These are phyloP conservation scores for Tagetes erecta DNA, from an alignment of 129 eudicot species.

Conservation along the genomic window DNA sequence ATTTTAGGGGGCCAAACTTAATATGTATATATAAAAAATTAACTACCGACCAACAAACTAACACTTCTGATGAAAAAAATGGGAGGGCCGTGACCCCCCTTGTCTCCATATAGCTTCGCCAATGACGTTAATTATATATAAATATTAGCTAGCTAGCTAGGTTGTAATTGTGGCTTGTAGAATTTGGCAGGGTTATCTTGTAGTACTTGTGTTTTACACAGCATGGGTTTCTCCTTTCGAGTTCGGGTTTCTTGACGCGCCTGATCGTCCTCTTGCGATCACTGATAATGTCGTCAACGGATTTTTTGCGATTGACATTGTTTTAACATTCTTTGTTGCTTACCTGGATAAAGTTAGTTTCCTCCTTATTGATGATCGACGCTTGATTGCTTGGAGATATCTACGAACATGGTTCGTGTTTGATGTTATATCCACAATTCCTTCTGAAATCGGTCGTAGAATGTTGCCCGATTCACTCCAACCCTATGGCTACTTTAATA, in stretches of 20 bases:
- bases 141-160: neutral
- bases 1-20: too few relatives aligned
- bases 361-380: constrained; percentile 47
- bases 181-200: constrained; percentile 51
- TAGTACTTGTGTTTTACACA: constrained; percentile 47
- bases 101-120: too few relatives aligned
- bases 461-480: constrained; percentile 47
- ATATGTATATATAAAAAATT: too few relatives aligned
- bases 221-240: constrained; percentile 64
- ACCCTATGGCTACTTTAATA: constrained; percentile 59
- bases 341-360: constrained; percentile 41
- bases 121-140: too few relatives aligned
- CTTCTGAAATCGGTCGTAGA: constrained; percentile 57
- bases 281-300: constrained; percentile 45
- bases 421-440: constrained; percentile 67
- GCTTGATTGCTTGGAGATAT: constrained; percentile 61
- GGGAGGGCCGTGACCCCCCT: too few relatives aligned
- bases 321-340: constrained; percentile 54
- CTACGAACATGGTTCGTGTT: constrained; percentile 50
- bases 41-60: too few relatives aligned
- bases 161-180: constrained; percentile 26
- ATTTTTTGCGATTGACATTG: constrained; percentile 45
- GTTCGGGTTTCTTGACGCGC: constrained; percentile 47
- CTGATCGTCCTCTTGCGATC: constrained; percentile 33
- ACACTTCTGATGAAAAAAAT: too few relatives aligned